Evolutionary conservation across 164 flowering plant genomes (phyloP), one percentile per base, ranked within the genome.

Genomic region (Annona squamosa): DNA sequence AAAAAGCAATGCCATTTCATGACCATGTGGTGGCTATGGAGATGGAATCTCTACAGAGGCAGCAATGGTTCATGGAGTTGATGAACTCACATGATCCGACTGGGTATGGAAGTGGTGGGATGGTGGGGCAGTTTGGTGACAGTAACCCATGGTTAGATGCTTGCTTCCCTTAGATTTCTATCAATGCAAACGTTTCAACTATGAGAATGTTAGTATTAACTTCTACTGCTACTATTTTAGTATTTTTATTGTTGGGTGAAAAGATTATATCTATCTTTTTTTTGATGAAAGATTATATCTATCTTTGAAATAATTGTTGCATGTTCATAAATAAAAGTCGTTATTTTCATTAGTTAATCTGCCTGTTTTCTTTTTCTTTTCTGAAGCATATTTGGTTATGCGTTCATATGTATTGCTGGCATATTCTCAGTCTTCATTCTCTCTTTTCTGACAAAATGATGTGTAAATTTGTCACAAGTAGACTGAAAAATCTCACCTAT

Each of bases 61-160:
- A 72, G 46, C 70, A 74, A 57, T 73, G 79, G 79, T 59, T 77
- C 73, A 41, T 65, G 67, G 73, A 73, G 4, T 42, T 69, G 67
- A 64, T 77, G 62, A 70, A 71, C 72, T 63, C 77, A 18, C 57
- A 64, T 65, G 63, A 67, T 9, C 78, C 61, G 0, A 61, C 45
- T 6, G 41, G 61, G 2, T 63, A 9, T 6, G 45, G 4, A 18
- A 69, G 73, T 3, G 77, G 56, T 65, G 52, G 52, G 4, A 3
- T 62, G 71, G 46, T 17, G 68, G 4, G 56, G 65, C 57, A 72
- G 26, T 63, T 63, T 48, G 77, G 48, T 3, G 63, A 44, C 44
- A 44, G 42, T 37, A 41, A n/a, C 61, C 68, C 68, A 66, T 66
- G 68, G 68, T 42, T 66, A 17, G 68, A 66, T 44, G 46, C 46